Base-by-base conservation (phyloP, 352 stramenopile species). In the Elongisporangium undulatum region DNA sequence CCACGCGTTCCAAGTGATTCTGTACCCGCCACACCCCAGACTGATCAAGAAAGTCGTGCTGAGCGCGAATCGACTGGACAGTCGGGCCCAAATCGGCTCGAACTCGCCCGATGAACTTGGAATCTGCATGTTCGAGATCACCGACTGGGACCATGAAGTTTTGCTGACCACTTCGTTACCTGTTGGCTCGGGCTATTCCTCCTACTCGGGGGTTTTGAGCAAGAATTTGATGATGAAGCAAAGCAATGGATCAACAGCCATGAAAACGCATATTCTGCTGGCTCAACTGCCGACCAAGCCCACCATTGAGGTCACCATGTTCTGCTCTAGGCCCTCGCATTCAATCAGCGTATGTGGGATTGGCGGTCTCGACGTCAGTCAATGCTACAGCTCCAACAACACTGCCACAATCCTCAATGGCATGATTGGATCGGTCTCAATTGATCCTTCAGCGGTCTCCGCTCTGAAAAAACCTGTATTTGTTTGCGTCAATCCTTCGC, bases 121-220 rank as follows among this genome's bases (percentile, higher is more conserved):
- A 1, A 72, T 39, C 34, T 88, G 78, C 50, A 60, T 70, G 0
- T 82, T 90, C 53, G 81, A 89, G 51, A 85, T 71, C 52, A 82
- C 74, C 0, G 82, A 90, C 50, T 89, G 81, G 81, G 56, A 63
- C 13, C 62, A 68, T 2, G 69, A 85, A 38, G 68, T 90, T 50
- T 50, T 84, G 19, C 45, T 90, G 2, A 65, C 56, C 38, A 61
- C 71, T 9, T 52, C 29, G 23, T 13, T 68, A 16, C 57, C 70
- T 0, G 3, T 61, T 3, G 64, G 56, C 0, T 59, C 49, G 19
- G 68, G 62, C 1, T 74, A 77, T 39, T 60, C 57, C 3, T 60
- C 70, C 4, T 90, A 76, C 52, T 85, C 76, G 1, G 63, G 49
- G 2, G 65, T 88, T 9, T 56, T 83, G 6, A 41, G 29, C 29